These are phyloP conservation scores for Macrocybe sp. DNA, from an alignment of 1,284 basidiomycete species.

Conservation along the genomic window DNA sequence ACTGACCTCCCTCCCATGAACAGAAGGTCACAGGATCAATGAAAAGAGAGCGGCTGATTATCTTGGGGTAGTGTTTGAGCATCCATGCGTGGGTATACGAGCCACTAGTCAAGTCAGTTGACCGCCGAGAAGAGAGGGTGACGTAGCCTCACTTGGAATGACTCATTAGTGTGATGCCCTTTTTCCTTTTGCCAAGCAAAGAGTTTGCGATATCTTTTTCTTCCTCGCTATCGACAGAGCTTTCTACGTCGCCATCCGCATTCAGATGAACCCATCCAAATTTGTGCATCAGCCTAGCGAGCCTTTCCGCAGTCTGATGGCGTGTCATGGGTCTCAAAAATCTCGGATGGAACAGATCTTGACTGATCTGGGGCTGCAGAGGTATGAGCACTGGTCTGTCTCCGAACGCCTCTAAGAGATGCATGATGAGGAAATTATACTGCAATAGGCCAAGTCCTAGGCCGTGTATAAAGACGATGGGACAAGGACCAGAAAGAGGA, in stretches of 20 bases:
- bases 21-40: constrained; percentile 89
- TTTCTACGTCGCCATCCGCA: constrained; percentile 12
- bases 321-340: constrained; percentile 70
- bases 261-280: constrained; percentile 58
- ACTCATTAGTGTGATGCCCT: constrained; percentile 74
- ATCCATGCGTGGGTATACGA: constrained; percentile 82
- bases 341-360: constrained; percentile 72
- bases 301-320: constrained; percentile 50
- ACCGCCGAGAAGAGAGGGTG: not conserved
- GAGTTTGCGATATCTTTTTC: constrained; percentile 19
- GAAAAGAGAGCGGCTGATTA: constrained; percentile 76
- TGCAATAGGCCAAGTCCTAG: constrained; percentile 78
- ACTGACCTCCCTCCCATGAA: constrained; percentile 82
- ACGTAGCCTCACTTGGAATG: constrained; percentile 73
- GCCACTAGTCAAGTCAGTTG: constrained; percentile 39
- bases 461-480: constrained; percentile 84
- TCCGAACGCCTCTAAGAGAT: constrained; percentile 48
- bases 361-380: constrained; percentile 82
- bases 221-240: constrained; percentile 19
- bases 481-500: constrained; percentile 47
- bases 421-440: constrained; percentile 48
- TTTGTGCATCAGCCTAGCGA: constrained; percentile 55
- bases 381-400: constrained; percentile 77
- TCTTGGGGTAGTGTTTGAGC: constrained; percentile 69
- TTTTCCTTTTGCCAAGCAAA: constrained; percentile 17